Evolutionary conservation across 1,284 basidiomycete species (phyloP), one percentile per base, ranked within the genome.

Genomic region (Xerocomus minutiporus): DNA sequence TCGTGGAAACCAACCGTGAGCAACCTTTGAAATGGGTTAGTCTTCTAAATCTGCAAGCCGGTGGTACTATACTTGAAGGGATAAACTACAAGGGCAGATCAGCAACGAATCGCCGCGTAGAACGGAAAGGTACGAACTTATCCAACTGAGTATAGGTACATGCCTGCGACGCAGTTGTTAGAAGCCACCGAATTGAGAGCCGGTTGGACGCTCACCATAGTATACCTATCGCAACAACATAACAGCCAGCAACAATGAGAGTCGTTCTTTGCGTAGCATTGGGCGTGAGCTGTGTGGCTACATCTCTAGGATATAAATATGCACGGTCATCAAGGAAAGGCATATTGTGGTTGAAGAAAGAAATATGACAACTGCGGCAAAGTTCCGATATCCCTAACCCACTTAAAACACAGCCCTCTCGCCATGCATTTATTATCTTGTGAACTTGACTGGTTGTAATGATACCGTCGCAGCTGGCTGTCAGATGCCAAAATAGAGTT

Each of bases 1-100:
- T 95, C 92, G 72, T 95, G 92, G 71, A 94, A 91, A 46, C 92
- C 91, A 45, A 95, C 92, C 1, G 89, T 92, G 61, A 93, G 77
- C 46, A 86, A 65, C 64, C 84, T 88, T 46, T 58, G 51, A 34
- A 51, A 52, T 41, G 28, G 46, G 58, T 68, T 46, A 61, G 50
- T 48, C 46, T 31, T 50, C 36, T 28, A 25, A 17, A 47, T 50
- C 15, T 35, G 25, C 3, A n/a, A 20, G 20, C 20, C 4, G 43
- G 47, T 23, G 54, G 41, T 31, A 17, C 17, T 39, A 69, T 75
- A 90, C 86, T 94, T 94, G 82, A 95, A 96, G 1, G 93, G 93
- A 70, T 94, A 96, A 61, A 95, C 88, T 91, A 58, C 43, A 49
- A 29, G 26, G 39, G n/a, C 35, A 36, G 31, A 40, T 66, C n/a